These are phyloP conservation scores for Aspergillus indologenus DNA, from an alignment of 495 filamentous ascomycete species.

Conservation along the genomic window DNA sequence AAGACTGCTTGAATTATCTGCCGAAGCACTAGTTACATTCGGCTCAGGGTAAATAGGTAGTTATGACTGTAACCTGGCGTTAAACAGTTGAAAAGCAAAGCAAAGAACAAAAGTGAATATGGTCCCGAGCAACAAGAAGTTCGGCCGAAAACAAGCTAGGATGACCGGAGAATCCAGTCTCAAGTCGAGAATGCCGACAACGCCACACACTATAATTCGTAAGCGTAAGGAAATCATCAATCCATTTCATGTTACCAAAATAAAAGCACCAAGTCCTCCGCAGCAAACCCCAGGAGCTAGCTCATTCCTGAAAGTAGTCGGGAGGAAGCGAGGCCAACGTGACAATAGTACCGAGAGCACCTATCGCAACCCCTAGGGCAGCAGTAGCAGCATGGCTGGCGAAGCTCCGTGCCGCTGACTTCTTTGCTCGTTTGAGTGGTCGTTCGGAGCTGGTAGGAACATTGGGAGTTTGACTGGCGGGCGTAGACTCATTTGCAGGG, in stretches of 20 bases:
- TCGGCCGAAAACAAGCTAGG: not conserved
- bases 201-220: conserved; percentile 3
- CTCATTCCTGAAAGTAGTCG: conserved; percentile 34
- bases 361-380: conserved; percentile 43
- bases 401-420: conserved; percentile 17
- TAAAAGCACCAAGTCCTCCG: conserved; percentile 1
- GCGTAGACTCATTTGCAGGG: not conserved
- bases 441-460: conserved; percentile 14
- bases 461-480: conserved; percentile 18
- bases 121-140: not conserved
- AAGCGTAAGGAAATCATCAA: not conserved
- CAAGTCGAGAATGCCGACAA: not conserved
- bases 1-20: conserved; percentile 5
- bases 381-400: conserved; percentile 44
- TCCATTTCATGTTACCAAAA: conserved; percentile 5
- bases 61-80: not conserved
- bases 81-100: not conserved
- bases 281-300: not conserved
- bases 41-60: not conserved
- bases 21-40: conserved; percentile 4
- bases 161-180: not conserved
- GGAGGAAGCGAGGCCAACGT: conserved; percentile 44
- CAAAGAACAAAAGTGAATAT: not conserved
- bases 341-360: conserved; percentile 49
- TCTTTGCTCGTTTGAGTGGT: conserved; percentile 35